Evolutionary conservation across 1,284 basidiomycete genomes (phyloP), one percentile per base, ranked within the genome.

Genomic region (Porogramme epimiltina): DNA sequence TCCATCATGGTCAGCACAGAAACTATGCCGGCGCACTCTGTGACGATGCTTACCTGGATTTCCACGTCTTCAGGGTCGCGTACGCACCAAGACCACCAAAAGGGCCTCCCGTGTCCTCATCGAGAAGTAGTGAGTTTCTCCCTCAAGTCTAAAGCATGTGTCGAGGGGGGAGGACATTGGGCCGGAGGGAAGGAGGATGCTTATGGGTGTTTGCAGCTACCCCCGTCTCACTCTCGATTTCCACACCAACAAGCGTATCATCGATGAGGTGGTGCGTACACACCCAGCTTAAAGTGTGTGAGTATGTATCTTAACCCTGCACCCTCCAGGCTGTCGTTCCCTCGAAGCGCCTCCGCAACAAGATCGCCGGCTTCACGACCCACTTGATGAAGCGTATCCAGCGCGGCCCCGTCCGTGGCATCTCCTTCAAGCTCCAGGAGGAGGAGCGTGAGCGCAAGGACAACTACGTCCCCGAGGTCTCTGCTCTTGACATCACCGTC

Each of bases 311-410:
- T 16, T 43, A 34, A 10, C 37, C 28, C 13, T 47, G 48, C 11
- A 47, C 42, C 31, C 4, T 10, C 25, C 56, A 95, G 84, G 95
- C 96, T 63, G 85, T 93, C 66, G 94, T 99, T 64, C 96, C 96
- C 60, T 98, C 96, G 54, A 99, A 99, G 82, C 93, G 96, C 68
- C 88, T 99, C 64, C 89, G 97, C 72, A 99, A 99, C 93, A 99
- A 99, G 86, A 93, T 99, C 68, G 91, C 96, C 26, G 96, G 96
- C 52, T 99, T 98, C 88, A 99, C 97, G 63, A 99, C 96, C 68
- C 97, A 99, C 75, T 82, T 99, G 73, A 99, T 99, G 97, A 98
- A 95, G 85, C 94, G 97, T 70, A 99, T 99, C 70, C 94, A 98
- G 77, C 89, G 89, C 63, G 96, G 96, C n/a, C 97, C 97, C 67